Evolutionary conservation across 2,329 filamentous ascomycete species (phyloP).

Genomic region (Cercospora janseana): DNA sequence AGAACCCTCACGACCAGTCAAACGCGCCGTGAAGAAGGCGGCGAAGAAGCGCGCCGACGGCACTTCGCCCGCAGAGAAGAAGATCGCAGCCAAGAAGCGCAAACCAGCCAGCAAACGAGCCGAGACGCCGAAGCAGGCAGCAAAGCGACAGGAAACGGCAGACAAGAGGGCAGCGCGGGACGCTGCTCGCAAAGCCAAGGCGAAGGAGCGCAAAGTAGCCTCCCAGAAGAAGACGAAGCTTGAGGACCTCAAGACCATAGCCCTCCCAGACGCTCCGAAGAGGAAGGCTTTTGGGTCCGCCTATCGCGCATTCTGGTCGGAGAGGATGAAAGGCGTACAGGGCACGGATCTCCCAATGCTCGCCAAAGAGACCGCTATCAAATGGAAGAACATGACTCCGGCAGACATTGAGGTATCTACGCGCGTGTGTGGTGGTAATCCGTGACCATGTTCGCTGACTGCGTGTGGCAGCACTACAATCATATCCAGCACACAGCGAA

Average conservation of each 20-base stretch:
- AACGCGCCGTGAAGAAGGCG: conserved; percentile 33
- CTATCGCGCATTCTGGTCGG: conserved; percentile 34
- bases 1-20: conserved; percentile 34
- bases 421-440: not conserved
- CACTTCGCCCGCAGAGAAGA: conserved; percentile 27
- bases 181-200: conserved; percentile 15
- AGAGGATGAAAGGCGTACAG: conserved; percentile 22
- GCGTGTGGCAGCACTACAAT: conserved; percentile 51
- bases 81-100: conserved; percentile 26
- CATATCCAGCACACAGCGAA: conserved; percentile 51
- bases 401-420: conserved; percentile 48
- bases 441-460: conserved; percentile 5
- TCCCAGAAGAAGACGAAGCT: conserved; percentile 32
- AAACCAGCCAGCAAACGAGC: conserved; percentile 14
- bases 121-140: conserved; percentile 33
- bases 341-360: conserved; percentile 35
- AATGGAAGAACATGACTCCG: conserved; percentile 49
- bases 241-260: conserved; percentile 39
- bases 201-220: conserved; percentile 15
- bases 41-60: conserved; percentile 23
- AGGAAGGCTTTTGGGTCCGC: conserved; percentile 17
- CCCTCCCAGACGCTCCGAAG: conserved; percentile 39
- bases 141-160: conserved; percentile 22
- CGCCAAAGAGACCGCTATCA: conserved; percentile 39
- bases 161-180: conserved; percentile 22